phyloP scores from a whole-genome alignment of 805 yeast genomes.

The Vanderwaltozyma polyspora region DNA sequence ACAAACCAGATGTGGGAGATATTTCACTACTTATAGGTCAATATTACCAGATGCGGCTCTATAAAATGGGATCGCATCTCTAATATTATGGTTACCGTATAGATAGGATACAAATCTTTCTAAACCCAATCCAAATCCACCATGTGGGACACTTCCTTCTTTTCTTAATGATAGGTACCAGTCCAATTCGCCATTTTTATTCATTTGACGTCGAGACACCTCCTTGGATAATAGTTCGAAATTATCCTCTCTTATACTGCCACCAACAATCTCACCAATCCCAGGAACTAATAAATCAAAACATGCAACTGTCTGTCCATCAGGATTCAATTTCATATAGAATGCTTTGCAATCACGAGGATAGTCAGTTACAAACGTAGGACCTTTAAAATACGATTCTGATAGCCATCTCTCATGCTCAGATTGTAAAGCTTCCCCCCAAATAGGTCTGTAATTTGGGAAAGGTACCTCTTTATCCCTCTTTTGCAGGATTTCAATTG shows the following conservation, averaged over 20 bases:
- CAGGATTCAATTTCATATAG: slow-evolving; percentile 60
- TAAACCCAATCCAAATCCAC: slow-evolving; percentile 94
- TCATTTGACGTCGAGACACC: slow-evolving; percentile 48
- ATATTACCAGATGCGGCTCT: slow-evolving; percentile 48
- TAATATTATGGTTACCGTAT: slow-evolving; percentile 63
- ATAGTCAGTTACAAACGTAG: slow-evolving; percentile 84
- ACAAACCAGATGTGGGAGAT: too few species aligned
- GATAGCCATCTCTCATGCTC: slow-evolving; percentile 93
- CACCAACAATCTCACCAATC: slow-evolving; percentile 90
- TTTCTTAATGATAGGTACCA: slow-evolving; percentile 75
- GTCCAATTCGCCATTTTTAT: slow-evolving; percentile 38
- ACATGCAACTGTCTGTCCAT: slow-evolving; percentile 64
- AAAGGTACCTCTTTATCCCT: slow-evolving; percentile 25
- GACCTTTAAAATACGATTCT: slow-evolving; percentile 50
- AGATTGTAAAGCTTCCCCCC: slow-evolving; percentile 68
- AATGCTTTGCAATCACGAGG: slow-evolving; percentile 76
- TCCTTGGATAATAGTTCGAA: slow-evolving; percentile 36
- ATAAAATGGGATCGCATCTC: slow-evolving; percentile 83
- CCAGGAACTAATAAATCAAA: slow-evolving; percentile 84
- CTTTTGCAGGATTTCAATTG: slow-evolving; percentile 42
- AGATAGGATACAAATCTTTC: slow-evolving; percentile 73
- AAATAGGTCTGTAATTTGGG: slow-evolving; percentile 36
- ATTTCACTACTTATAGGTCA: slow-evolving; percentile 6
- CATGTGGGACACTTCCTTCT: slow-evolving; percentile 84
- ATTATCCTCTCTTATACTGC: slow-evolving; percentile 78